These are phyloP conservation scores for Komagataella pastoris DNA, from an alignment of 805 yeast genomes.

Conservation along the genomic window DNA sequence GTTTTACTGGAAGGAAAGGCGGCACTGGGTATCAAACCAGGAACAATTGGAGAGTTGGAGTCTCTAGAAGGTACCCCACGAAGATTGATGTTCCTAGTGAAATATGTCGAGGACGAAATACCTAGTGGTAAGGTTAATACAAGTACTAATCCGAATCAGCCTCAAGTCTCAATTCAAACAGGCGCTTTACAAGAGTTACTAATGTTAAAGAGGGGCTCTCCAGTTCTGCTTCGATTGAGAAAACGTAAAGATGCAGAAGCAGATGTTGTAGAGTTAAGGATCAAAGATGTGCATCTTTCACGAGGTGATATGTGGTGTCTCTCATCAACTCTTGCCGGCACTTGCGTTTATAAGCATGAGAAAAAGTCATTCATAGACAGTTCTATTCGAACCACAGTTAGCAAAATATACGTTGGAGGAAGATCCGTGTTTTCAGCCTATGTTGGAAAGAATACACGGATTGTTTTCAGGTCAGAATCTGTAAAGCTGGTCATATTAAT, in stretches of 20 bases:
- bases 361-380: constrained; percentile 45
- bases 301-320: constrained; percentile 92
- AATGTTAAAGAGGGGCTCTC: constrained; percentile 55
- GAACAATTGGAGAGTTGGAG: constrained; percentile 62
- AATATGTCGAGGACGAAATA: constrained; percentile 15
- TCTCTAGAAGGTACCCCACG: constrained; percentile 26
- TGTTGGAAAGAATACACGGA: constrained; percentile 58
- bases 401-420: constrained; percentile 55
- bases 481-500: constrained; percentile 73
- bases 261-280: constrained; percentile 70
- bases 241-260: constrained; percentile 42
- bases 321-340: constrained; percentile 43
- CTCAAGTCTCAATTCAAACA: constrained; percentile 37
- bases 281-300: constrained; percentile 69
- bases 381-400: constrained; percentile 49
- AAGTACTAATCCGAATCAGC: constrained; percentile 13
- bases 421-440: constrained; percentile 62
- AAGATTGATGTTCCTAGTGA: constrained; percentile 29
- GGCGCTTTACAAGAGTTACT: constrained; percentile 47
- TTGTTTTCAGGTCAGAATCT: constrained; percentile 84
- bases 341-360: constrained; percentile 59
- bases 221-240: constrained; percentile 41
- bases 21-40: constrained; percentile 54
- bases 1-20: constrained; percentile 49
- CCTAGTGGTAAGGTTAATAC: constrained; percentile 9